phyloP scores from a whole-genome alignment of 2,329 filamentous ascomycete species.

The Colletotrichum musicola region DNA sequence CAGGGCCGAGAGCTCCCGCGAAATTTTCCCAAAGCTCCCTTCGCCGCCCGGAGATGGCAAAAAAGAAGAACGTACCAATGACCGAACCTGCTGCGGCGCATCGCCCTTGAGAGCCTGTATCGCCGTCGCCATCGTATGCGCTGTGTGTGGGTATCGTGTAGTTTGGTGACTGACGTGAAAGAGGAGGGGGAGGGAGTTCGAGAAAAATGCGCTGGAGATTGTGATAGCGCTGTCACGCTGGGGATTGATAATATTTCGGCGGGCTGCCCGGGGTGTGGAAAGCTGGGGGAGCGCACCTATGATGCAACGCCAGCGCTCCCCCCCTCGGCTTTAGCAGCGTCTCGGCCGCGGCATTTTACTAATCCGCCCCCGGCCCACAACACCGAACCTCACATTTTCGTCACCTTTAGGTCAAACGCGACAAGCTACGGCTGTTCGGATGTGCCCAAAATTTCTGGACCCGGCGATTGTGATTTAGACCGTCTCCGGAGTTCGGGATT shows the following conservation, averaged over 20 bases:
- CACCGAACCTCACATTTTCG: slow-evolving; percentile 24
- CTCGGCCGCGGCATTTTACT: slow-evolving; percentile 37
- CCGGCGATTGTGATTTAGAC: background rate
- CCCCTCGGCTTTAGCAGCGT: slow-evolving; percentile 31
- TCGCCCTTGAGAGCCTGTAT: slow-evolving; percentile 61
- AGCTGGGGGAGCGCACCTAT: slow-evolving; percentile 27
- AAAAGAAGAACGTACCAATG: slow-evolving; percentile 59
- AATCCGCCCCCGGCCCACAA: slow-evolving; percentile 26
- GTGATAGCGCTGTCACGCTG: background rate
- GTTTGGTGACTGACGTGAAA: background rate
- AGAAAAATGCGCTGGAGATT: background rate
- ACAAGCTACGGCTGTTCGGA: slow-evolving; percentile 9
- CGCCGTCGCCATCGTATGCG: slow-evolving; percentile 41
- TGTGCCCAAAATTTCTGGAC: background rate
- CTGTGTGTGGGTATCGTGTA: background rate
- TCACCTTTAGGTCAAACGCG: background rate
- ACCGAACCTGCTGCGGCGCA: slow-evolving; percentile 69
- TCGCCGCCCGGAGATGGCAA: background rate
- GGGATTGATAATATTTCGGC: slow-evolving; percentile 33
- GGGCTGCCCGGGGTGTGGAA: background rate
- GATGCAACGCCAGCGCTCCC: slow-evolving; percentile 29
- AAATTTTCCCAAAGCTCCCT: background rate
- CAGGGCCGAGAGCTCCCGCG: background rate
- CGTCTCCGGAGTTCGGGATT: background rate
- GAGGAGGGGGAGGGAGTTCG: background rate